Conservation (phyloP, 441 rosid genomes). For the Populus hybrid region DNA sequence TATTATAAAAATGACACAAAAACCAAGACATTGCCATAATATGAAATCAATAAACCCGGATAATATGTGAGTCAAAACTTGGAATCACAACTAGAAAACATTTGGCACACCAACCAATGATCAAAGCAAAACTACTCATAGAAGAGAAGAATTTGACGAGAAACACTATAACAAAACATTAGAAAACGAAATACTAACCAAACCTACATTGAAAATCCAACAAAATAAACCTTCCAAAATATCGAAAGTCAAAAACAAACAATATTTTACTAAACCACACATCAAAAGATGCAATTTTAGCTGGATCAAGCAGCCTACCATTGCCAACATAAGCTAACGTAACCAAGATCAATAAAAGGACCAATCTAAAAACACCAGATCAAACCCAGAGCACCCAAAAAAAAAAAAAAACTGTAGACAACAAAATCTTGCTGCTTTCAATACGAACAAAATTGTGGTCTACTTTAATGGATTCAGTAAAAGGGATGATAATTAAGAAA, state of each 20-base stretch:
- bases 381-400: constrained; percentile 18
- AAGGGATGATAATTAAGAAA: constrained; percentile 12
- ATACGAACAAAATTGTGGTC: background rate
- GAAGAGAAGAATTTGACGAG: background rate
- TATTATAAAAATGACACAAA: constrained; percentile 4
- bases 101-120: constrained; percentile 2
- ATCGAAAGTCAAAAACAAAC: constrained; percentile 14
- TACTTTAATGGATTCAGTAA: constrained; percentile 18
- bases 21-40: background rate
- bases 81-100: background rate
- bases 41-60: constrained; percentile 6
- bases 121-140: background rate
- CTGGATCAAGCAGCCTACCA: constrained; percentile 8
- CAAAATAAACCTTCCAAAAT: constrained; percentile 17
- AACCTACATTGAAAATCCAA: constrained; percentile 10
- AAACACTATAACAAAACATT: background rate
- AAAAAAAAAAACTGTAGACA: constrained; percentile 16
- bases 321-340: constrained; percentile 9
- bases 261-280: constrained; percentile 13
- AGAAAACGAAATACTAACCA: background rate
- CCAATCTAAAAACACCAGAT: constrained; percentile 31
- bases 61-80: background rate
- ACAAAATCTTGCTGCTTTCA: constrained; percentile 11
- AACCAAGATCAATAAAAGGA: constrained; percentile 20
- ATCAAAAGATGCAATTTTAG: constrained; percentile 11